Base-by-base conservation (phyloP, 345 rosid species). In the Acer negundo region DNA sequence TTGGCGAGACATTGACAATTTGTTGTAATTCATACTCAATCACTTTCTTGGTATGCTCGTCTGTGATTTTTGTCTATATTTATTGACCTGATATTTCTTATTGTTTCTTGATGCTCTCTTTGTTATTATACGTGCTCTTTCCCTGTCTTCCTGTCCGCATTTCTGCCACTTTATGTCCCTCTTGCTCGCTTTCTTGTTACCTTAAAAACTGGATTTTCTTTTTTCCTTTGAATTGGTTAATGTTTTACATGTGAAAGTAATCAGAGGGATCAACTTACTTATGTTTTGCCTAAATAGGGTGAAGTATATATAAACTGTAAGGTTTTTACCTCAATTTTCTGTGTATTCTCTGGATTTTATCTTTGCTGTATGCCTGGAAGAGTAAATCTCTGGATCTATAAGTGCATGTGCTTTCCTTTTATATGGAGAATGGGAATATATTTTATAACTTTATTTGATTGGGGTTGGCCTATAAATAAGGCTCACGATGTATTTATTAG, bases 261-360 rank as follows among this genome's bases (percentile, higher is more conserved):
- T 49, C 55, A 11, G 19, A 3, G 16, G 3, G 55, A 49, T 0
- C 16, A 65, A 16, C 20, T 65, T 35, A 31, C 35, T 17, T 65
- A n/a, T 68, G 24, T 35, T 35, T 31, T 35, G 6, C 7, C 38
- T 35, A 35, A 35, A 35, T 35, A 35, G 38, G 38, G 38, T 35
- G 38, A 35, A 0, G 38, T 35, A 35, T 35, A 35, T 35, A 35
- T 6, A 35, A 4, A 35, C 0, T 35, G 38, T 35, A 35, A 35
- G 6, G 38, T 4, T 35, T 35, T 35, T 35, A 35, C 38, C 46
- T 8, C 53, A 73, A 40, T 44, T 24, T 40, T 38, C 23, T 38
- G 47, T 31, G 28, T 72, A 26, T 35, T 72, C 75, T 17, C 75
- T 19, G 53, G 58, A 35, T 72, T 62, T 20, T 15, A 13, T 59